phyloP scores from a whole-genome alignment of 2,329 filamentous ascomycete genomes.

The Exophiala xenobiotica region DNA sequence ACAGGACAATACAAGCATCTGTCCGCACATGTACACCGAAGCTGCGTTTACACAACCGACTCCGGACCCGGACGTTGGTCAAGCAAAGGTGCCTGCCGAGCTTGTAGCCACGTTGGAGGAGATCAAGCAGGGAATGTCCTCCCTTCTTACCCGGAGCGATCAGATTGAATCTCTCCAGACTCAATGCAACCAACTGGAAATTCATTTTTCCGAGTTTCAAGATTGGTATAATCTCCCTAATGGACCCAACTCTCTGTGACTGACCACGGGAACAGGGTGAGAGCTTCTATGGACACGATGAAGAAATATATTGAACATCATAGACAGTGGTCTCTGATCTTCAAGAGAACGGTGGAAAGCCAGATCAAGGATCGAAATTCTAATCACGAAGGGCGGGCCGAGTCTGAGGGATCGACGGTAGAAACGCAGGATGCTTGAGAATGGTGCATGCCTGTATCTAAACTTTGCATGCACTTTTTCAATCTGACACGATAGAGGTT shows the following conservation, averaged over 20 bases:
- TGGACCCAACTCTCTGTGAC: not conserved
- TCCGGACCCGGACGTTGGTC: not conserved
- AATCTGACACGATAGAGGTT: too few species aligned
- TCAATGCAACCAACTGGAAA: constrained; percentile 3
- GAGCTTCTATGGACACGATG: constrained; percentile 2
- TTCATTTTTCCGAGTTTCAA: constrained; percentile 4
- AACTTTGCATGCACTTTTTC: too few species aligned
- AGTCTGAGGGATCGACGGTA: not conserved
- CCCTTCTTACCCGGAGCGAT: constrained; percentile 4
- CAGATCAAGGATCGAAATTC: not conserved
- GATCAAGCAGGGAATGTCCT: constrained; percentile 10
- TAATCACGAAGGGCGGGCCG: not conserved
- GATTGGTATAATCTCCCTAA: not conserved
- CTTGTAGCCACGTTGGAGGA: constrained; percentile 8
- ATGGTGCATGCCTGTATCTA: too few species aligned
- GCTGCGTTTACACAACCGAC: constrained; percentile 8
- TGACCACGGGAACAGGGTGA: not conserved
- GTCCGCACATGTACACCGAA: constrained; percentile 8
- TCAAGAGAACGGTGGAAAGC: constrained; percentile 3
- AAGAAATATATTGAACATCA: constrained; percentile 6
- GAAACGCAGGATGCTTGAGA: not conserved
- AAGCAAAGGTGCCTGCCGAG: not conserved
- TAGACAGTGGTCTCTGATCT: constrained; percentile 3
- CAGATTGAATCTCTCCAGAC: constrained; percentile 4
- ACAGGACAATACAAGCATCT: constrained; percentile 7